Evolutionary conservation across 192 early-diverging fungal species (phyloP), one percentile per base, ranked within the genome.

Genomic region (Coemansia sp.): DNA sequence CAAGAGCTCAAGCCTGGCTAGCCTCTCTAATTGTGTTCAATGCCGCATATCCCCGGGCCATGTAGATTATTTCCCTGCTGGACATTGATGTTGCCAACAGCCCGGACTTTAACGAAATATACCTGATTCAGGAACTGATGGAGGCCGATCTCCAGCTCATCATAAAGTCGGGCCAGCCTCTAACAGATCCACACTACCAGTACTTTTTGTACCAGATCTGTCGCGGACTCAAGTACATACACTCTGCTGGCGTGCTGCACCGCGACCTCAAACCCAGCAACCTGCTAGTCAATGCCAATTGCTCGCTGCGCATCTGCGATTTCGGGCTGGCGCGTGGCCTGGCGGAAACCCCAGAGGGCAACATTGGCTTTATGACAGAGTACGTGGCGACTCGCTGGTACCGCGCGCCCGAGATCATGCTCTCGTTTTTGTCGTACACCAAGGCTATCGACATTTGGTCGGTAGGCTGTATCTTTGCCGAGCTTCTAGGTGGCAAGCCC

Each of bases 341-440:
- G 69, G 88, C 91, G 5, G 91, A 92, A 59, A 87, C 87, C 33
- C 87, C 86, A 31, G 94, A 92, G 36, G 85, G 84, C 37, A 91
- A 92, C 56, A 88, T 89, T 60, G 94, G 94, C 2, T 98, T 96
- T 70, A 98, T 98, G 93, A 99, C 97, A 18, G 97, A 99, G 79
- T 99, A 99, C 65, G 97, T 99, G 28, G 97, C 97, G 39, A 99
- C 97, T n/a, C 83, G 97, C 67, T 99, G 95, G 95, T 99, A 98
- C 82, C 86, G 97, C 48, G 94, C 97, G 14, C 97, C 97, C 20
- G 97, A 99, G 69, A 94, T 99, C 66, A 95, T 99, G 92, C 85
- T 99, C 40, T 94, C 94, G 59, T 97, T 97, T 83, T 90, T 94
- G 64, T 92, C 87, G 57, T 99, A 99, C 83, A 98, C 96, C 63